Evolutionary conservation across 257 asterid genomes (phyloP).

Genomic region (Gynochthodes officinalis): DNA sequence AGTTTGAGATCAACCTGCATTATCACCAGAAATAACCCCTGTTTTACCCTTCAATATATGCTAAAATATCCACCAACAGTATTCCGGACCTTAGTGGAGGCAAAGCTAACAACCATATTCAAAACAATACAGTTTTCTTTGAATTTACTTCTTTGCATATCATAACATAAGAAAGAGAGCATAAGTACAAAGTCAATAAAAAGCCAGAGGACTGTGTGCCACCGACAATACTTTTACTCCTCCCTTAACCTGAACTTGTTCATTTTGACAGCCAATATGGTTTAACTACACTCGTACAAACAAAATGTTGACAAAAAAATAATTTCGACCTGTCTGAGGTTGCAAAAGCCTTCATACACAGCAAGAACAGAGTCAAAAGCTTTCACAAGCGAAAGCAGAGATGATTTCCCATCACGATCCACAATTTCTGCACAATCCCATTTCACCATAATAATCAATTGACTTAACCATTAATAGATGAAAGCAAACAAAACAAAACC

Average conservation of each 20-base stretch:
- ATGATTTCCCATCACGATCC: constrained; percentile 88
- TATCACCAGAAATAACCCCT: constrained; percentile 10
- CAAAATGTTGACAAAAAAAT: not conserved
- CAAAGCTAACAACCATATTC: not conserved
- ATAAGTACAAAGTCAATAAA: not conserved
- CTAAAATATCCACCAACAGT: not conserved
- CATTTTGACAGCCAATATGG: not conserved
- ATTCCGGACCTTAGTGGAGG: not conserved
- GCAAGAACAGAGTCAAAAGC: constrained; percentile 90
- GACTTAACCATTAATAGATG: not conserved
- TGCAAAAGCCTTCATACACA: constrained; percentile 93
- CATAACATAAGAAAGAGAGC: not conserved
- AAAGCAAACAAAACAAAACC: not conserved
- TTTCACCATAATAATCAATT: constrained; percentile 18
- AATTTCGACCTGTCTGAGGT: constrained; percentile 71
- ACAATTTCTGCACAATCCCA: constrained; percentile 63
- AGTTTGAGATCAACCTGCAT: constrained; percentile 91
- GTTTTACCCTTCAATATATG: not conserved
- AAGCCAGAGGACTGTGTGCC: constrained; percentile 2
- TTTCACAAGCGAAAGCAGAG: constrained; percentile 76
- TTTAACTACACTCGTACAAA: not conserved
- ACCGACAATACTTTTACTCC: constrained; percentile 17
- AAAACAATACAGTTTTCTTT: not conserved
- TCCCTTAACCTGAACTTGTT: not conserved
- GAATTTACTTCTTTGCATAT: not conserved